Evolutionary conservation across 768 basidiomycete genomes (phyloP).

Genomic region (Pleurotus salmoneostramineus): DNA sequence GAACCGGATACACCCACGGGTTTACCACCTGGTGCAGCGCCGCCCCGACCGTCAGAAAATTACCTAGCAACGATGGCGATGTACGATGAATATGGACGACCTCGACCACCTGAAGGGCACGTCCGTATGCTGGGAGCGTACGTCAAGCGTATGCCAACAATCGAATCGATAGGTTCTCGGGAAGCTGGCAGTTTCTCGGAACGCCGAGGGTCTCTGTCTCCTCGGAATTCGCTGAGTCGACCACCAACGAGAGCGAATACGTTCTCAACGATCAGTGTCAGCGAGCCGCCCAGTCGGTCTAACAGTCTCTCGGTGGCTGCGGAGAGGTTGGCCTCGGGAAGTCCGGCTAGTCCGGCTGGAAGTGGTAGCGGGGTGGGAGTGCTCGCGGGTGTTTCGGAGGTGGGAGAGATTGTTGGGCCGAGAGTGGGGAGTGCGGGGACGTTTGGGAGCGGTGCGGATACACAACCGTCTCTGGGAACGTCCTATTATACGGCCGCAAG

Average conservation of each 20-base stretch:
- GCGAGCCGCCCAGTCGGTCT: conserved; percentile 31
- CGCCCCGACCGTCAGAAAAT: conserved; percentile 11
- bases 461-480: not conserved
- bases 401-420: conserved; percentile 25
- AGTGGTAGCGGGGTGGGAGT: conserved; percentile 10
- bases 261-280: conserved; percentile 26
- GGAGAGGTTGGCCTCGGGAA: conserved; percentile 18
- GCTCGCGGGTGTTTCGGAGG: conserved; percentile 20
- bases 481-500: conserved; percentile 6
- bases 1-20: conserved; percentile 19
- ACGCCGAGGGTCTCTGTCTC: conserved; percentile 15
- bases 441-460: not conserved
- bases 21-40: conserved; percentile 1
- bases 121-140: conserved; percentile 60
- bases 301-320: conserved; percentile 28
- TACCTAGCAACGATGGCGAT: conserved; percentile 14
- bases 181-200: conserved; percentile 38
- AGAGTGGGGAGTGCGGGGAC: conserved; percentile 10
- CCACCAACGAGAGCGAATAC: conserved; percentile 37
- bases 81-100: conserved; percentile 10
- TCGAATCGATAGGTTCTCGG: conserved; percentile 70
- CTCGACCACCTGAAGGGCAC: conserved; percentile 41
- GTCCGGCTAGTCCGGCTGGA: not conserved
- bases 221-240: conserved; percentile 23
- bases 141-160: conserved; percentile 77